Conservation (phyloP, 208 protist species). For the Acanthamoeba healyi region DNA sequence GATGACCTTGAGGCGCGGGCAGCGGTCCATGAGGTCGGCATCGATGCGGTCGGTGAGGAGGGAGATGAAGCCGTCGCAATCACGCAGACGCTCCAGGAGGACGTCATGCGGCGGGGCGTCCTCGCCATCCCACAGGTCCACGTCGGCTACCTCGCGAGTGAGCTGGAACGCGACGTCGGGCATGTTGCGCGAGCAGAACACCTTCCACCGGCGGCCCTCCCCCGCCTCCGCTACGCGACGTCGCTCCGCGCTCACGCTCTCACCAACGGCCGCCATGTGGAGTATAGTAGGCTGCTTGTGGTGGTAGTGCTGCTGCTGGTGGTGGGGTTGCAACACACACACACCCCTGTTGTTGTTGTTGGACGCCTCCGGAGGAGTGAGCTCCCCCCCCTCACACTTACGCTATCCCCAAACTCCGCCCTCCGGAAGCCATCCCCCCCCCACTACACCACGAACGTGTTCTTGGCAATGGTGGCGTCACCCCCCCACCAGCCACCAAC, state of each 20-base stretch:
- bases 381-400: too few relatives aligned
- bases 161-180: background rate
- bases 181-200: conserved; percentile 35
- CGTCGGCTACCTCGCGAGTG: background rate
- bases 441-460: too few relatives aligned
- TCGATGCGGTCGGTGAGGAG: conserved; percentile 53
- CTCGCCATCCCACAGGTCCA: conserved; percentile 51
- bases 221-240: background rate
- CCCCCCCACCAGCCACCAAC: too few relatives aligned
- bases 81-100: background rate
- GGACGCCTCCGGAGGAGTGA: too few relatives aligned
- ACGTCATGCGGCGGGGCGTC: conserved; percentile 12
- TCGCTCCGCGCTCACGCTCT: background rate
- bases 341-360: too few relatives aligned
- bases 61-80: conserved; percentile 41
- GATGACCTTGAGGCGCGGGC: conserved; percentile 37
- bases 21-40: conserved; percentile 50
- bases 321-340: too few relatives aligned
- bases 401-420: too few relatives aligned
- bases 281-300: too few relatives aligned
- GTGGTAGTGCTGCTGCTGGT: too few relatives aligned
- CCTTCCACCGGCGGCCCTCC: conserved; percentile 20
- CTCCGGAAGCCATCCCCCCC: too few relatives aligned
- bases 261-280: background rate
- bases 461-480: too few relatives aligned